phyloP scores from a whole-genome alignment of 1,139 yeast genomes.

The Yamadazyma taylorii region DNA sequence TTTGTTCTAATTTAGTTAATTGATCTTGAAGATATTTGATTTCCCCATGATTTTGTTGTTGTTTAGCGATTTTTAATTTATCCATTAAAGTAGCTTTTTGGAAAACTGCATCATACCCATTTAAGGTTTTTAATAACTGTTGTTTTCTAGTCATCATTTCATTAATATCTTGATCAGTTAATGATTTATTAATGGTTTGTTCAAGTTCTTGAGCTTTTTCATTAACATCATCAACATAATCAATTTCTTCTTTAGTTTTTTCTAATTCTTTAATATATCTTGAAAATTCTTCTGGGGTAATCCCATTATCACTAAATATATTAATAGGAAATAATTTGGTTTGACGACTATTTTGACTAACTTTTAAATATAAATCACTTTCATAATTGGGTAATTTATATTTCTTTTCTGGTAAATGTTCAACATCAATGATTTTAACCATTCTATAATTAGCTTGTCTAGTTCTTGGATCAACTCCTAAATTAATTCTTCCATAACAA shows the following conservation, averaged over 20 bases:
- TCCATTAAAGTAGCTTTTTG: conserved; percentile 73
- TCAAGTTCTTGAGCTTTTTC: conserved; percentile 61
- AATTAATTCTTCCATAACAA: conserved; percentile 78
- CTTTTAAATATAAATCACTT: conserved; percentile 62
- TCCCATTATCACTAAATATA: conserved; percentile 74
- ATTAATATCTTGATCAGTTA: conserved; percentile 77
- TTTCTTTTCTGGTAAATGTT: conserved; percentile 52
- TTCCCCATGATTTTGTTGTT: conserved; percentile 54
- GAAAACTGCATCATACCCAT: conserved; percentile 70
- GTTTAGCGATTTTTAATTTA: conserved; percentile 73
- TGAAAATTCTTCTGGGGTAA: conserved; percentile 68
- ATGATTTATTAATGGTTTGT: conserved; percentile 59
- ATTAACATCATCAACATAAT: conserved; percentile 65
- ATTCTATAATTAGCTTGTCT: conserved; percentile 74
- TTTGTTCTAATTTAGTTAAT: conserved; percentile 30
- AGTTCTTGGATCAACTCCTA: conserved; percentile 66
- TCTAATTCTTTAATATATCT: conserved; percentile 63
- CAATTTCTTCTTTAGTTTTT: conserved; percentile 59
- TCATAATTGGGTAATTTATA: conserved; percentile 56
- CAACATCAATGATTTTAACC: conserved; percentile 73
- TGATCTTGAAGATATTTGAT: conserved; percentile 53
- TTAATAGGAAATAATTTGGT: conserved; percentile 73
- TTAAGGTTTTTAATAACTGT: conserved; percentile 49
- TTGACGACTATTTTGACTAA: conserved; percentile 66
- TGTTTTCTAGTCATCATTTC: conserved; percentile 72